Percentiles rank a stretch among this genome's conserved stretches.
phyloP scores from a whole-genome alignment of 176 grass and related monocot genomes.

The Elaeis guineensis region DNA sequence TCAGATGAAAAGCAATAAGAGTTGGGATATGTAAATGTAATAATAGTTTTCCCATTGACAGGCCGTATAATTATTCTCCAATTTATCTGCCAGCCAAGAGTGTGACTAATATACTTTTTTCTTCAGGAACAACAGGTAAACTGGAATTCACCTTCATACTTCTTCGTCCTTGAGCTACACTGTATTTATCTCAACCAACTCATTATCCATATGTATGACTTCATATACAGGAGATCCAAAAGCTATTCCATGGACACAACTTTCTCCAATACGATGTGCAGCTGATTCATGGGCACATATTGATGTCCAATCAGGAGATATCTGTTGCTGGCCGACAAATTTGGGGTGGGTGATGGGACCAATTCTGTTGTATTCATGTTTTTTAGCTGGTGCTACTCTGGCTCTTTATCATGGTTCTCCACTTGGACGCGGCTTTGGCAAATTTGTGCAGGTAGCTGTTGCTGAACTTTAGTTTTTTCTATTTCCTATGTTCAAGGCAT shows the following conservation, averaged over 20 bases:
- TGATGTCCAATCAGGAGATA: slow-evolving; percentile 53
- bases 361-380: slow-evolving; percentile 54
- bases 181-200: background rate
- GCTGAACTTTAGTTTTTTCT: background rate
- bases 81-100: slow-evolving; percentile 56
- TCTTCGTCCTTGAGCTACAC: background rate
- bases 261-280: slow-evolving; percentile 64
- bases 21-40: slow-evolving; percentile 4
- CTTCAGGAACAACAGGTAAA: slow-evolving; percentile 96
- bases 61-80: slow-evolving; percentile 43
- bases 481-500: background rate
- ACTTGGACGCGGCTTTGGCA: slow-evolving; percentile 78
- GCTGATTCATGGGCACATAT: slow-evolving; percentile 79
- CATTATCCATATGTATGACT: slow-evolving; percentile 11
- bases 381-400: slow-evolving; percentile 59
- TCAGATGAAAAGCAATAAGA: background rate
- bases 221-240: slow-evolving; percentile 74
- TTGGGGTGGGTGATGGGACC: slow-evolving; percentile 98
- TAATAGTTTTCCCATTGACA: slow-evolving; percentile 26
- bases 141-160: background rate
- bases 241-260: slow-evolving; percentile 90
- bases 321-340: slow-evolving; percentile 85
- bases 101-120: slow-evolving; percentile 85
- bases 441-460: slow-evolving; percentile 72
- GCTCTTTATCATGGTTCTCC: slow-evolving; percentile 92